Evolutionary conservation across 148 eudicot species (phyloP).

Genomic region (Limonium bicolor): DNA sequence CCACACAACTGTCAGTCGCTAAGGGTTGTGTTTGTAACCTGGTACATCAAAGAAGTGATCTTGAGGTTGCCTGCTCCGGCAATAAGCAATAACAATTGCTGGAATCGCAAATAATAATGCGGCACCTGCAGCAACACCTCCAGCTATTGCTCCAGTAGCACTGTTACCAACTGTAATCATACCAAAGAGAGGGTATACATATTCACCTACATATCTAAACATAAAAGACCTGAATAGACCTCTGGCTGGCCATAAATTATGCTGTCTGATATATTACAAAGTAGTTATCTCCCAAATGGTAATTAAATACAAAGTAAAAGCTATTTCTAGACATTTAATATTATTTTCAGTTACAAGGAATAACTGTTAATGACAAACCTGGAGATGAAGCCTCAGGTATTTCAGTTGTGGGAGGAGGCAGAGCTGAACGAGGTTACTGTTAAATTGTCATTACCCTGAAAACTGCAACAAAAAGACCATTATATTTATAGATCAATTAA

Average conservation of each 20-base stretch:
- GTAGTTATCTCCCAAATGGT: no score
- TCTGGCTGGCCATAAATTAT: no score
- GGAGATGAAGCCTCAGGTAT: conserved; percentile 15
- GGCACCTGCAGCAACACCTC: conserved; percentile 46
- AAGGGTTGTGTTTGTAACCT: conserved; percentile 7
- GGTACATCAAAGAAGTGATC: conserved; percentile 44
- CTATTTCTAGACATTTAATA: no score
- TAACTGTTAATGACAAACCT: conserved; percentile 8
- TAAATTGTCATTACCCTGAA: conserved; percentile 18
- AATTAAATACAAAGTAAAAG: no score
- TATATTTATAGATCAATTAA: background rate
- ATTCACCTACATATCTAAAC: no score
- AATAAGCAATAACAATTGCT: conserved; percentile 28
- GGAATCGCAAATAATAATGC: conserved; percentile 41
- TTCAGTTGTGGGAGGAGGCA: conserved; percentile 22
- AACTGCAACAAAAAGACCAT: conserved; percentile 17
- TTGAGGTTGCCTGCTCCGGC: conserved; percentile 27
- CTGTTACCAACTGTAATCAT: conserved; percentile 21
- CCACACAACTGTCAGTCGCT: background rate
- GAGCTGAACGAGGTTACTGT: conserved; percentile 17
- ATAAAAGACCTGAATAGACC: no score
- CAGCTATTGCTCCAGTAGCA: conserved; percentile 42
- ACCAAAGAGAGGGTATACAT: no score
- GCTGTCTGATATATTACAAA: no score
- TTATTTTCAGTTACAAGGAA: no score